phyloP scores from a whole-genome alignment of 208 protist genomes.

The Leishmania amazonensis region DNA sequence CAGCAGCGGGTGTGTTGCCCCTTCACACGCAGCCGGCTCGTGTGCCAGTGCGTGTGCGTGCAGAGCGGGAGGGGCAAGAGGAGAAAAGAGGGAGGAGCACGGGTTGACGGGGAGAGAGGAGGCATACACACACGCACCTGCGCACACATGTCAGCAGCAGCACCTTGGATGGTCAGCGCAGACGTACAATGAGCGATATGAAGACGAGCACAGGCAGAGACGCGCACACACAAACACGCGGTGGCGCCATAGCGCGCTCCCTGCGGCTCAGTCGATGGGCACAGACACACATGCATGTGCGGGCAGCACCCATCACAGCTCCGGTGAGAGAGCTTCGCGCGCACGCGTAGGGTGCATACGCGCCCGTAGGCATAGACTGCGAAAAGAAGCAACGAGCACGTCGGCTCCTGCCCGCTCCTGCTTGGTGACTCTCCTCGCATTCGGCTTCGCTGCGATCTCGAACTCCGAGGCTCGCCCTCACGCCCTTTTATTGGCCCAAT shows the following conservation, averaged over 20 bases:
- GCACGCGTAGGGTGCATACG: not conserved
- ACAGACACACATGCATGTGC: not conserved
- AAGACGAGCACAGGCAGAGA: not conserved
- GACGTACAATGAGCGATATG: not conserved
- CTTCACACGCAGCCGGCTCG: too few species aligned
- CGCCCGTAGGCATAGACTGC: not conserved
- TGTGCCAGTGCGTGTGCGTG: not conserved
- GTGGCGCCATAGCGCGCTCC: not conserved
- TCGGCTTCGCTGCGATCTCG: not conserved
- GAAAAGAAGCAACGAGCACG: not conserved
- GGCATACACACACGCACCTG: not conserved
- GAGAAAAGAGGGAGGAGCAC: not conserved
- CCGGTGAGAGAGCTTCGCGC: not conserved
- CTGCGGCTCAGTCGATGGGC: not conserved
- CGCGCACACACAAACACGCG: not conserved
- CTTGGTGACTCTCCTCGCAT: not conserved
- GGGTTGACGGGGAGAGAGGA: not conserved
- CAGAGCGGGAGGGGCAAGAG: not conserved
- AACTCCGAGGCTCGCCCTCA: not conserved
- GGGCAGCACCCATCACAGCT: not conserved
- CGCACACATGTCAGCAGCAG: not conserved
- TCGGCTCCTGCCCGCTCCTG: not conserved
- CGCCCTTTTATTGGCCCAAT: not conserved
- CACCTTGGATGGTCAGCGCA: not conserved
- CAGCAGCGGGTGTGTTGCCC: too few species aligned